A percentile compares a stretch with the other conserved stretches of the same genome.
These are phyloP conservation scores for Pythium plurisporium DNA, from an alignment of 352 stramenopile species.

Conservation along the genomic window DNA sequence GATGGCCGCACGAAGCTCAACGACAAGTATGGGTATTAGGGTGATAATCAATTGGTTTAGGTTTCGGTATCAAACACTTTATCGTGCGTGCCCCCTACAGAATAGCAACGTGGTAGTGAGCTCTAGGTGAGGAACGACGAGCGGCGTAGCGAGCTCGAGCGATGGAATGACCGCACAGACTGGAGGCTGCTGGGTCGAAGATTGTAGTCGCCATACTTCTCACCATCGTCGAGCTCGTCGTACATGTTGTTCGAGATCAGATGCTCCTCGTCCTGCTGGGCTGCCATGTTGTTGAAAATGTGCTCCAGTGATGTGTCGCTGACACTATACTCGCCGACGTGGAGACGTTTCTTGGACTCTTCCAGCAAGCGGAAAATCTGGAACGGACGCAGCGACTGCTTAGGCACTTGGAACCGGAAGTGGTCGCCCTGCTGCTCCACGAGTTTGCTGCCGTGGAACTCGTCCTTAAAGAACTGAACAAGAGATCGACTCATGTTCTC, in stretches of 20 bases:
- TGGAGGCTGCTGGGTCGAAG: slow-evolving; percentile 33
- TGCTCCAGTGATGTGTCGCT: slow-evolving; percentile 90
- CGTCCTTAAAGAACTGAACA: background rate
- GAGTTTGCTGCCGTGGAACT: slow-evolving; percentile 14
- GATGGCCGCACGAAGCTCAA: slow-evolving; percentile 82
- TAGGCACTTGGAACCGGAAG: slow-evolving; percentile 25
- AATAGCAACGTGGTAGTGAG: too few species aligned
- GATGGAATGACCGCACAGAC: slow-evolving; percentile 38
- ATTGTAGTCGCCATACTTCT: background rate
- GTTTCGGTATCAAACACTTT: too few species aligned
- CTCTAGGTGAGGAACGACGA: slow-evolving; percentile 17
- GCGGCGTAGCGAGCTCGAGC: slow-evolving; percentile 25
- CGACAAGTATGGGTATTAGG: slow-evolving; percentile 84
- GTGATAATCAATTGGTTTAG: too few species aligned
- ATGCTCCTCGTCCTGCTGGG: slow-evolving; percentile 20
- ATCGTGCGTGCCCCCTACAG: too few species aligned
- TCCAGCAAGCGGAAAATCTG: slow-evolving; percentile 80
- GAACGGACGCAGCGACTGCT: slow-evolving; percentile 19
- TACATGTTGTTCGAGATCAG: slow-evolving; percentile 40
- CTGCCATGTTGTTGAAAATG: slow-evolving; percentile 92
- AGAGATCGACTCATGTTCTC: slow-evolving; percentile 12
- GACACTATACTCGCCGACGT: slow-evolving; percentile 85
- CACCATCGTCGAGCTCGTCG: background rate
- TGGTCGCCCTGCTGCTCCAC: slow-evolving; percentile 70
- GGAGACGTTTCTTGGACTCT: slow-evolving; percentile 42